Evolutionary conservation across 2,329 filamentous ascomycete genomes (phyloP), one percentile per base, ranked within the genome.

Genomic region (Pestalotiopsis fici): DNA sequence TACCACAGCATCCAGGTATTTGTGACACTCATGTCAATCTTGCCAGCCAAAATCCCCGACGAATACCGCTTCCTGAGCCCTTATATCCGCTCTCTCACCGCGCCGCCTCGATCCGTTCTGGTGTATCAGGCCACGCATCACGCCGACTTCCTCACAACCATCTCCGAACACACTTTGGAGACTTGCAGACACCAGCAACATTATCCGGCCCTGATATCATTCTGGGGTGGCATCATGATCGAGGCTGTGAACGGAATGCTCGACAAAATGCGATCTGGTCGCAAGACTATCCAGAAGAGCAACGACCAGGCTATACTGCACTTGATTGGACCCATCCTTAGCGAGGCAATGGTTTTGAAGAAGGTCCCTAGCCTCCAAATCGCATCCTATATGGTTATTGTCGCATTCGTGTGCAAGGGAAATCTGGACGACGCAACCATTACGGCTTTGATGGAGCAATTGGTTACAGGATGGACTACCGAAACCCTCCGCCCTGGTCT

Each of bases 1-100:
- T 98, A 97, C 79, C 95, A 99, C 78, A 90, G 91, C 7, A 91
- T 93, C 37, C 92, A 93, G 5, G 89, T 93, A 15, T 99, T 99
- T 78, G 86, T 92, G 59, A 95, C 93, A 1, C 84, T 98, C 7
- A 85, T 99, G 28, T 95, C 94, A 1, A 97, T 99, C 67, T 83
- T 99, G 13, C 94, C 96, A 0, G 78, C 85, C n/a, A 88, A 86
- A 62, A 84, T 98, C 9, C 91, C 94, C 0, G 83, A 87, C 54
- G 89, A 93, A 47, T 94, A 96, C 78, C 91, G 90, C 71, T 97
- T 97, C 78, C 86, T 99, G 67, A 87, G 90, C 68, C 95, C 95
- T 3, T 98, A 98, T 80, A 89, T 95, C 71, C 89, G 90, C 69
- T 92, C 93, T 13, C 84, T 93, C 63, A 90, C 91, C 56, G 88